phyloP scores from a whole-genome alignment of 202 grass and related monocot genomes.

The Carex sylvatica region DNA sequence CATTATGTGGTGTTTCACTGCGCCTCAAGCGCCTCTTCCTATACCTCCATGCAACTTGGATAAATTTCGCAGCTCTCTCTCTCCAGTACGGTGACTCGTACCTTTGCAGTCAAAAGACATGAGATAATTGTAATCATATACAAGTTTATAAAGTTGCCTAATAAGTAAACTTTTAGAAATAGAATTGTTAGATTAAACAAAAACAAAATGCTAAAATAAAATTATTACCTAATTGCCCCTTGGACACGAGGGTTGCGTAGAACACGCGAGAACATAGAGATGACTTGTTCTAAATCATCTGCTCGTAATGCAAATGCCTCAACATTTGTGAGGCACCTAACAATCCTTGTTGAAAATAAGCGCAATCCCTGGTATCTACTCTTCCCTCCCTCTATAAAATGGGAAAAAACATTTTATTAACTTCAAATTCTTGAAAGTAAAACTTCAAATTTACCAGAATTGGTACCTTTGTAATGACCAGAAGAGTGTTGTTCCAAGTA shows the following conservation, averaged over 20 bases:
- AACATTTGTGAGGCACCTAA: slow-evolving; percentile 87
- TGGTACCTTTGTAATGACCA: slow-evolving; percentile 18
- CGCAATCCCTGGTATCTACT: slow-evolving; percentile 68
- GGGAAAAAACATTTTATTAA: neutral
- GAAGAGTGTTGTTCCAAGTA: slow-evolving; percentile 80
- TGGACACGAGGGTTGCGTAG: slow-evolving; percentile 78
- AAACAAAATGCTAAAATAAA: neutral
- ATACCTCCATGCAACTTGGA: slow-evolving; percentile 93
- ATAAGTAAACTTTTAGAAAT: neutral
- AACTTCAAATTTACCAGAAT: neutral
- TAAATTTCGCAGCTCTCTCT: slow-evolving; percentile 64
- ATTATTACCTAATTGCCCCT: slow-evolving; percentile 68
- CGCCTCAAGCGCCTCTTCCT: slow-evolving; percentile 65
- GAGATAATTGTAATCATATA: slow-evolving; percentile 11
- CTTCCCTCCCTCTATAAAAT: slow-evolving; percentile 58
- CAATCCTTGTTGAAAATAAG: slow-evolving; percentile 74
- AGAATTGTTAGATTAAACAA: neutral
- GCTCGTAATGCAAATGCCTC: slow-evolving; percentile 85
- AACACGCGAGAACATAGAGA: slow-evolving; percentile 63
- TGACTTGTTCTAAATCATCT: slow-evolving; percentile 82
- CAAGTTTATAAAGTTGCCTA: neutral
- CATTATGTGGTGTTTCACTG: slow-evolving; percentile 38
- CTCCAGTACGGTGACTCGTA: slow-evolving; percentile 95
- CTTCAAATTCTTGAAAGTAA: neutral
- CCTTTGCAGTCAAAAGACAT: slow-evolving; percentile 27